These are phyloP conservation scores for Neofusicoccum cordaticola DNA, from an alignment of 2,329 filamentous ascomycete species.

Conservation along the genomic window DNA sequence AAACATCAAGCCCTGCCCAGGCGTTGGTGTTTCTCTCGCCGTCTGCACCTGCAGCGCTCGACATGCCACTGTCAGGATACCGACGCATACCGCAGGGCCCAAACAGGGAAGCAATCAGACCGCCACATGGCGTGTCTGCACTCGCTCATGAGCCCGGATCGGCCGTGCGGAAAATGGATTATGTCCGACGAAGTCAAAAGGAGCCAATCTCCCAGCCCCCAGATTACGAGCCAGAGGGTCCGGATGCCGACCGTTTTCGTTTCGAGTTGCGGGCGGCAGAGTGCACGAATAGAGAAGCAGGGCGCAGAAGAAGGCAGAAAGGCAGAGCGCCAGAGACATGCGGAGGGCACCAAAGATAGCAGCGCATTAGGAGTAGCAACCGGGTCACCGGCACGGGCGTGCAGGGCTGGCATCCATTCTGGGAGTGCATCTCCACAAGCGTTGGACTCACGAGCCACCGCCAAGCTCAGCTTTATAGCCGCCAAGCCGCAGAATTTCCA, in stretches of 20 bases:
- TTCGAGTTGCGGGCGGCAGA: not conserved
- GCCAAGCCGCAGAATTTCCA: constrained; percentile 4
- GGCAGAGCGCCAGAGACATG: not conserved
- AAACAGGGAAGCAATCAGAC: not conserved
- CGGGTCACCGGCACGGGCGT: not conserved
- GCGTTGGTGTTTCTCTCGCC: not conserved
- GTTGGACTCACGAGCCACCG: not conserved
- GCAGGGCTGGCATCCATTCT: constrained; percentile 2
- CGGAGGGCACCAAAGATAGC: not conserved
- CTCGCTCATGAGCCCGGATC: not conserved
- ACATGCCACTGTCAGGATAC: too few relatives aligned
- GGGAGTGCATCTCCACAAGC: not conserved
- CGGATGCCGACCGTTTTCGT: not conserved
- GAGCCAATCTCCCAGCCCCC: not conserved
- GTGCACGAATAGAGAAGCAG: too few relatives aligned
- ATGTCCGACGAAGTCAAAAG: not conserved
- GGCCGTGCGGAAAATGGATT: not conserved
- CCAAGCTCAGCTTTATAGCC: constrained; percentile 2
- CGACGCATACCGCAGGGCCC: too few relatives aligned
- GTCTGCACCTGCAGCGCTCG: too few relatives aligned
- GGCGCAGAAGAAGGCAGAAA: too few relatives aligned
- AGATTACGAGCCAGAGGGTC: not conserved
- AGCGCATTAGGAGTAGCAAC: not conserved
- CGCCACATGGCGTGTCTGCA: not conserved
- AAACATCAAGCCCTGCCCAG: not conserved